Conservation (phyloP, 2,329 filamentous ascomycete genomes). For the Pochonia chlamydosporia region DNA sequence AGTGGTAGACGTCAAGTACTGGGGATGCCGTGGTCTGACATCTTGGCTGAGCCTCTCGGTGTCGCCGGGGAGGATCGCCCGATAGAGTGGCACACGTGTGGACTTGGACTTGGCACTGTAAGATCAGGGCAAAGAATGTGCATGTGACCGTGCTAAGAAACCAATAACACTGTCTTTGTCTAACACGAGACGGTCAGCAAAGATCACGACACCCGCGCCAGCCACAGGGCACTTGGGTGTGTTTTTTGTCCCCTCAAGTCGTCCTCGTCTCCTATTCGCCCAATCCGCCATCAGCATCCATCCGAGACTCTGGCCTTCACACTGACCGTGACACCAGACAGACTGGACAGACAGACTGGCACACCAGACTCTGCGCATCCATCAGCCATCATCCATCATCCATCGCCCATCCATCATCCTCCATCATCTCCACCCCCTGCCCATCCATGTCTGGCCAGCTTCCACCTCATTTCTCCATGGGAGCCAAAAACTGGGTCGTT, state of each 20-base stretch:
- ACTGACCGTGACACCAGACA: too few relatives aligned
- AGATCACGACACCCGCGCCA: background rate
- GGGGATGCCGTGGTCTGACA: background rate
- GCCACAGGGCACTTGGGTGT: background rate
- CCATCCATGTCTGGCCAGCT: background rate
- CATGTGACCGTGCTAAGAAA: background rate
- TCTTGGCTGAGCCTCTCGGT: background rate
- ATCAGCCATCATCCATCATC: too few relatives aligned
- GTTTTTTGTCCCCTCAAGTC: background rate
- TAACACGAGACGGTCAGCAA: background rate
- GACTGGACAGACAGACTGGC: too few relatives aligned
- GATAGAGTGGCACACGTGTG: background rate
- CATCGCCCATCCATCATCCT: background rate
- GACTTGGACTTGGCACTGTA: background rate
- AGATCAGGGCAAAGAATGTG: background rate
- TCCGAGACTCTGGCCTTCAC: too few relatives aligned
- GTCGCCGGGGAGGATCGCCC: background rate
- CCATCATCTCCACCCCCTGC: background rate
- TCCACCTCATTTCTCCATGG: slow-evolving; percentile 1
- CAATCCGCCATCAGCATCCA: background rate
- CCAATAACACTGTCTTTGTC: background rate
- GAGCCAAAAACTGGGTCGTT: background rate
- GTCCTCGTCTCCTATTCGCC: background rate
- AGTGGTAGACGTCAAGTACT: too few relatives aligned
- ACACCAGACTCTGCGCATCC: too few relatives aligned